These are phyloP conservation scores for Phytophthora colocasiae DNA, from an alignment of 352 stramenopile genomes.

Conservation along the genomic window DNA sequence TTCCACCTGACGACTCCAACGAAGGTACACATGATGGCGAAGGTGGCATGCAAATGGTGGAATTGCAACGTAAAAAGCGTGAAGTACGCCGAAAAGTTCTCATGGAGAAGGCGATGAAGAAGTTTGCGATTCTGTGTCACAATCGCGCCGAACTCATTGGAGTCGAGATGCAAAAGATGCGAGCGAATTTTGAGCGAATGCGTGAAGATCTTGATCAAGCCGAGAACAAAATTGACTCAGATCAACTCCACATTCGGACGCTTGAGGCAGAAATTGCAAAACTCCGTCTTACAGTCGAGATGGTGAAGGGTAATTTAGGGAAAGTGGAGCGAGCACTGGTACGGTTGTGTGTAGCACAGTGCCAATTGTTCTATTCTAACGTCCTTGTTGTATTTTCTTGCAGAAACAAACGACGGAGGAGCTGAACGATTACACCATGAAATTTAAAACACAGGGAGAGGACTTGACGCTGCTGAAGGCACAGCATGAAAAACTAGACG, in stretches of 20 bases:
- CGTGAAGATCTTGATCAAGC: slow-evolving; percentile 67
- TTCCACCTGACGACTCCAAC: slow-evolving; percentile 40
- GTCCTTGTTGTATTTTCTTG: too few relatives aligned
- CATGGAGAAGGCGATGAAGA: slow-evolving; percentile 78
- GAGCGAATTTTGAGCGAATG: slow-evolving; percentile 47
- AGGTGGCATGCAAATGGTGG: slow-evolving; percentile 46
- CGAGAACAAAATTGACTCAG: slow-evolving; percentile 78
- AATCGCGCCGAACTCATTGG: slow-evolving; percentile 63
- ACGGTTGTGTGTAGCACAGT: background rate
- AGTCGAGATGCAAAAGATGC: slow-evolving; percentile 65
- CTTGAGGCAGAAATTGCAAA: slow-evolving; percentile 74
- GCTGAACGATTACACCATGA: slow-evolving; percentile 46
- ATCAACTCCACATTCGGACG: slow-evolving; percentile 64
- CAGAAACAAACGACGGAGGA: slow-evolving; percentile 69
- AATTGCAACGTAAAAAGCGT: slow-evolving; percentile 75
- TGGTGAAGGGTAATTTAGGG: slow-evolving; percentile 58
- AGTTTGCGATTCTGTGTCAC: slow-evolving; percentile 70
- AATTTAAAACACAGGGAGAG: slow-evolving; percentile 38
- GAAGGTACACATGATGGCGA: slow-evolving; percentile 9
- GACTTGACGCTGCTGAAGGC: slow-evolving; percentile 43
- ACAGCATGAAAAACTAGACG: slow-evolving; percentile 47
- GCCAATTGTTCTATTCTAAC: too few relatives aligned
- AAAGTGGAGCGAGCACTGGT: slow-evolving; percentile 62
- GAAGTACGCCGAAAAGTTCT: slow-evolving; percentile 74
- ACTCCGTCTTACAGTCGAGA: slow-evolving; percentile 67